Evolutionary conservation across 129 eudicot genomes (phyloP).

Genomic region (Scalesia atractyloides): DNA sequence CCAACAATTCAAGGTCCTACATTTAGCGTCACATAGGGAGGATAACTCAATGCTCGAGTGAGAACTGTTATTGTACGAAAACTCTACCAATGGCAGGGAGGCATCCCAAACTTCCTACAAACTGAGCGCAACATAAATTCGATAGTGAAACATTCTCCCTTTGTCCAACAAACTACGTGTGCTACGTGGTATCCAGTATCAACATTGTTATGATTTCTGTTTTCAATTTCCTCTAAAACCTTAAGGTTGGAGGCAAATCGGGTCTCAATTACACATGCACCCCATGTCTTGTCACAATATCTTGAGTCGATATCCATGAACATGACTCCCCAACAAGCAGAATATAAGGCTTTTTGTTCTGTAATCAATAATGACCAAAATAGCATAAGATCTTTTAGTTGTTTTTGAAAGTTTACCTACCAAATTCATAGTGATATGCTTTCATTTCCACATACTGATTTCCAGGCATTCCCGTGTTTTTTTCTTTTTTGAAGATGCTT

Average conservation of each 20-base stretch:
- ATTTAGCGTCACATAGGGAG: neutral
- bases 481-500: neutral
- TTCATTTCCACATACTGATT: too few species aligned
- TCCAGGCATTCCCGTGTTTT: too few species aligned
- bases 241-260: neutral
- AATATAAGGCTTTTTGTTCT: too few species aligned
- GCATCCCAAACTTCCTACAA: neutral
- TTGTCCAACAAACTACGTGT: neutral
- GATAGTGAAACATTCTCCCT: neutral
- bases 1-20: neutral
- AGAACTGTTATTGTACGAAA: neutral
- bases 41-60: neutral
- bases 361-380: too few species aligned
- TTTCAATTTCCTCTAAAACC: neutral
- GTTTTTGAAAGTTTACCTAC: too few species aligned
- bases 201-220: neutral
- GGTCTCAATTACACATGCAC: neutral
- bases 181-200: too few species aligned
- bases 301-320: too few species aligned
- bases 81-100: neutral
- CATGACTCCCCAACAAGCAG: too few species aligned
- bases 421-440: too few species aligned
- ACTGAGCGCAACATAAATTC: neutral
- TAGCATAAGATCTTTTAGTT: too few species aligned
- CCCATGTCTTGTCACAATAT: too few species aligned